Conservation (phyloP, 257 asterid genomes). For the Solanum commersonii region DNA sequence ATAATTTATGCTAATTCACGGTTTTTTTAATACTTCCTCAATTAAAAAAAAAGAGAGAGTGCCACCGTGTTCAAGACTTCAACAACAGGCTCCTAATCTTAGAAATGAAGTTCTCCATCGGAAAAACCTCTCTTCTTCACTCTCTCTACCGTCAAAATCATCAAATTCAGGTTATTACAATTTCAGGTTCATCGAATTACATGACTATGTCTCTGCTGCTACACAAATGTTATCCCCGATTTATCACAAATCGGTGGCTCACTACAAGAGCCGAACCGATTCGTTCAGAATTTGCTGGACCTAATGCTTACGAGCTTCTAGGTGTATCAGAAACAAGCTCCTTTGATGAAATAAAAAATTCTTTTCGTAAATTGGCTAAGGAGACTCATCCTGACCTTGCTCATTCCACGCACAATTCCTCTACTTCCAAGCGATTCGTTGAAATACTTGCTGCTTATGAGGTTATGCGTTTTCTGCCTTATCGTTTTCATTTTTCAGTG, state of each 20-base stretch:
- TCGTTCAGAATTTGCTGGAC: constrained; percentile 51
- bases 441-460: constrained; percentile 88
- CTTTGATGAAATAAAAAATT: constrained; percentile 57
- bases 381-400: constrained; percentile 88
- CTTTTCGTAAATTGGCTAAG: constrained; percentile 80
- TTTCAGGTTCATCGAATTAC: background rate
- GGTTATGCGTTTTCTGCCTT: constrained; percentile 25
- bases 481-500: background rate
- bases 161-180: background rate
- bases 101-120: background rate
- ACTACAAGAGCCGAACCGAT: constrained; percentile 38
- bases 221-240: background rate
- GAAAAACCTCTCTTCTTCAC: background rate
- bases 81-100: background rate
- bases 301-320: constrained; percentile 66
- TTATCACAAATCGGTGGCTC: constrained; percentile 34
- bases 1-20: too few relatives aligned
- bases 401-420: constrained; percentile 22
- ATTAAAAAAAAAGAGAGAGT: background rate
- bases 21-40: too few relatives aligned
- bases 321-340: constrained; percentile 72
- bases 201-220: background rate
- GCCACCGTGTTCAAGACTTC: background rate
- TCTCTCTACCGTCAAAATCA: background rate
- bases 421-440: constrained; percentile 48